Base-by-base conservation (phyloP, 164 flowering plant species). In the Vitis labrusca region DNA sequence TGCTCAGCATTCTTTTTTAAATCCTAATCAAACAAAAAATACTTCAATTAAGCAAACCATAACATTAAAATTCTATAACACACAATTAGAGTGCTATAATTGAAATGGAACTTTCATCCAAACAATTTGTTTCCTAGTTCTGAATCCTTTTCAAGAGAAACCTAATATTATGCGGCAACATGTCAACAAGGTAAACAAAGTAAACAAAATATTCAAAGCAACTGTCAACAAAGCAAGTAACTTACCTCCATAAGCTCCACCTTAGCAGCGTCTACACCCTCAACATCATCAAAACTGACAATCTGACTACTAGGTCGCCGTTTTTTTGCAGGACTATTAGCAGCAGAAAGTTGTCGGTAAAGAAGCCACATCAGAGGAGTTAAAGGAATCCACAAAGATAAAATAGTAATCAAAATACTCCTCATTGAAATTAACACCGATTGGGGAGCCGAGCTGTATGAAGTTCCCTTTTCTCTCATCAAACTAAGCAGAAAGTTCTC, bases 281-380 rank as follows among this genome's bases (percentile, higher is more conserved):
- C 98, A 68, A 95, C 99, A 73, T 95, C 99, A 66, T 90, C 91
- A 80, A 95, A 95, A 73, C 82, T 72, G 59, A 90, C 91, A 16
- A 74, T 71, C 78, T 84, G 89, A 71, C 71, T 85, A 63, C 76
- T 86, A 5, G 94, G 81, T 13, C 78, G 75, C 64, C 90, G 81
- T 76, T 87, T 93, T 80, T 71, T 95, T n/a, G 92, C 99, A 1
- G 91, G 97, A 73, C 92, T 89, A 79, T 86, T 91, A 55, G 88
- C 82, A 72, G 89, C 84, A 73, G 93, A 87, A 70, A 91, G 85
- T 78, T 95, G 98, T 23, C 97, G 93, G 72, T 91, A 87, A 17
- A 91, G 86, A 77, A 93, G 85, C 98, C 97, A 95, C 98, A 95
- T 93, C 27, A 95, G 74, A 69, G 98, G 99, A 65, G 87, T 79